phyloP scores from a whole-genome alignment of 2,329 filamentous ascomycete genomes.

The Drechslerella dactyloides region DNA sequence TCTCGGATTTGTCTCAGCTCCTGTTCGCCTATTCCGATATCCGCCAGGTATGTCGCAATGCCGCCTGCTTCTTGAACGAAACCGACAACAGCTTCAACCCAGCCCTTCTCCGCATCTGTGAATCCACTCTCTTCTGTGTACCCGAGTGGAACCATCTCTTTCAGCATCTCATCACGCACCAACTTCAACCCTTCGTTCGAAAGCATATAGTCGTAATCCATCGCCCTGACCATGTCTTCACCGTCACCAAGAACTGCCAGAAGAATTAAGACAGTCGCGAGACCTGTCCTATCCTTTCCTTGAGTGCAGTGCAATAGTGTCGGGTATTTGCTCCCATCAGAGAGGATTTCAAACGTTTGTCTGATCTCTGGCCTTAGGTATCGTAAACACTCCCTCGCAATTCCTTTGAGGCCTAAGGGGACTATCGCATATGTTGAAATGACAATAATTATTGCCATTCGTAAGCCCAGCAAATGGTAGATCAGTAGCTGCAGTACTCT shows the following conservation, averaged over 20 bases:
- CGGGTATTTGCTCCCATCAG: constrained; percentile 65
- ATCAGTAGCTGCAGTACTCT: constrained; percentile 65
- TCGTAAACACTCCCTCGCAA: constrained; percentile 73
- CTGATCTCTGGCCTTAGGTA: constrained; percentile 70
- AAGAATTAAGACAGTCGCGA: constrained; percentile 72
- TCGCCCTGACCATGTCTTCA: constrained; percentile 60
- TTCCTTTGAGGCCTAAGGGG: constrained; percentile 72
- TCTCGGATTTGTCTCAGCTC: constrained; percentile 23
- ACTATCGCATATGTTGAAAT: constrained; percentile 74
- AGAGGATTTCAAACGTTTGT: constrained; percentile 62
- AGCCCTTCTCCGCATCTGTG: constrained; percentile 68
- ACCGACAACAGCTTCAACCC: constrained; percentile 66
- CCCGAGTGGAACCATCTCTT: constrained; percentile 74
- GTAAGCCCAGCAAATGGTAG: constrained; percentile 71
- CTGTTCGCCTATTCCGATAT: constrained; percentile 64
- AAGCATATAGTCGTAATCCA: constrained; percentile 74
- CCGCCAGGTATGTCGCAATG: constrained; percentile 69
- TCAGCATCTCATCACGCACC: constrained; percentile 69
- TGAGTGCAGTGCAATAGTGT: constrained; percentile 83
- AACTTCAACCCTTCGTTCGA: constrained; percentile 67
- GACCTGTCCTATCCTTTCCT: constrained; percentile 82
- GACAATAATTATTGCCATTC: constrained; percentile 72
- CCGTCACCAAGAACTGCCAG: constrained; percentile 64
- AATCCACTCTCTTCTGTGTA: constrained; percentile 70
- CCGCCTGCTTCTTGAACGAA: constrained; percentile 62